Evolutionary conservation across 768 basidiomycete species (phyloP).

Genomic region (Hygrophorus russula): DNA sequence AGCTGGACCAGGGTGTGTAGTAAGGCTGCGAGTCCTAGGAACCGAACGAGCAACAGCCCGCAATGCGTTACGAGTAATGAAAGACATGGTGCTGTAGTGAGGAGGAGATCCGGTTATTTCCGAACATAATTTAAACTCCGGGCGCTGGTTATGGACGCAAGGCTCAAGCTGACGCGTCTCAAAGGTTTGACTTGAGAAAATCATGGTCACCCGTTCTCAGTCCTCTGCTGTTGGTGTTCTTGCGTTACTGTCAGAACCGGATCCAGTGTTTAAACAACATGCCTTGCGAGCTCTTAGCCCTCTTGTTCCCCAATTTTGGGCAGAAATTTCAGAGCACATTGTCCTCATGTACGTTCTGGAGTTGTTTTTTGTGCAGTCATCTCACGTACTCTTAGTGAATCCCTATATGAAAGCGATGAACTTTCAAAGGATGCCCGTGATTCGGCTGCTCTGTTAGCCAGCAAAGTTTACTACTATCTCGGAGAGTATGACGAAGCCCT

Average conservation of each 20-base stretch:
- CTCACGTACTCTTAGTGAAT: slow-evolving; percentile 49
- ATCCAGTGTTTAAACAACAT: slow-evolving; percentile 80
- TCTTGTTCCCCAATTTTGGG: slow-evolving; percentile 93
- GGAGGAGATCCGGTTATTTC: slow-evolving; percentile 17
- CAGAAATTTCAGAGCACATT: slow-evolving; percentile 95
- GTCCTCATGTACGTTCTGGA: slow-evolving; percentile 60
- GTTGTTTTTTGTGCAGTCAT: slow-evolving; percentile 6
- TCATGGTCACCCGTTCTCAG: slow-evolving; percentile 62
- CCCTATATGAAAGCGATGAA: slow-evolving; percentile 75
- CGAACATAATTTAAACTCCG: slow-evolving; percentile 16
- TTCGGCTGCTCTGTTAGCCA: slow-evolving; percentile 84
- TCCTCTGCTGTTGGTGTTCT: slow-evolving; percentile 86
- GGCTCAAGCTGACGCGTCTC: slow-evolving; percentile 10
- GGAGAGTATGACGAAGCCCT: slow-evolving; percentile 94
- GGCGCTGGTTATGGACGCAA: slow-evolving; percentile 20
- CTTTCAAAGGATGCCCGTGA: slow-evolving; percentile 66
- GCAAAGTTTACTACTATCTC: slow-evolving; percentile 96
- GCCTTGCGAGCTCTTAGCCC: slow-evolving; percentile 75
- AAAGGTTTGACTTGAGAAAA: slow-evolving; percentile 6
- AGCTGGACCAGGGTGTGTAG: slow-evolving; percentile 22
- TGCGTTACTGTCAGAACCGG: slow-evolving; percentile 83
- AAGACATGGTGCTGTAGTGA: slow-evolving; percentile 30
- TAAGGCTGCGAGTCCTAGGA: slow-evolving; percentile 23
- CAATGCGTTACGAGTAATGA: slow-evolving; percentile 35
- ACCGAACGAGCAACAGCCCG: slow-evolving; percentile 37